Evolutionary conservation across 2,329 filamentous ascomycete species (phyloP).

Genomic region (Colletotrichum ledebouriae): DNA sequence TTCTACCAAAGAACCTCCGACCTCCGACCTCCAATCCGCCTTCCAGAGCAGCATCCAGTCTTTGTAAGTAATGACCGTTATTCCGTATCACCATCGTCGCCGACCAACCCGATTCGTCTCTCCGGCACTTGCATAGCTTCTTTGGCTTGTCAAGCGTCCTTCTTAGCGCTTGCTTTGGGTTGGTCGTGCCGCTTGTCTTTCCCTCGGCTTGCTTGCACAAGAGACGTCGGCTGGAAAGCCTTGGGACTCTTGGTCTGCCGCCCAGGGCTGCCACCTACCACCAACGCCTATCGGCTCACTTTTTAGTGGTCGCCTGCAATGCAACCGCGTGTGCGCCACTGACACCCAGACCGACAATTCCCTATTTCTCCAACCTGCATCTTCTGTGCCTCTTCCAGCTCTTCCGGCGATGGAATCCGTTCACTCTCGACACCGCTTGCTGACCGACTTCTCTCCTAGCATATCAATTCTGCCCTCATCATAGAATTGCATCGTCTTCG

Average conservation of each 20-base stretch:
- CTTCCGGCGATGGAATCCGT: conserved; percentile 18
- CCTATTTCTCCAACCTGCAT: conserved; percentile 31
- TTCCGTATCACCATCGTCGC: conserved; percentile 25
- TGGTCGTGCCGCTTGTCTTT: conserved; percentile 33
- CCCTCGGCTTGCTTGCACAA: conserved; percentile 4
- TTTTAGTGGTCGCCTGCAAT: conserved; percentile 34
- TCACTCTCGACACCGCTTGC: conserved; percentile 17
- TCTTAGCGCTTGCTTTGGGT: conserved; percentile 30
- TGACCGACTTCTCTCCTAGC: conserved; percentile 32
- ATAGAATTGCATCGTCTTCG: conserved; percentile 27
- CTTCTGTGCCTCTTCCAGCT: conserved; percentile 36
- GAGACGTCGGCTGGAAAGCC: too few relatives aligned
- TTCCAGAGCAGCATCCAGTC: neutral
- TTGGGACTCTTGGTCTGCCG: too few relatives aligned
- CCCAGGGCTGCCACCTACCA: neutral
- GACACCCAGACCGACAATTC: conserved; percentile 42
- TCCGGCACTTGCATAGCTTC: conserved; percentile 28
- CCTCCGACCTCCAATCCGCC: conserved; percentile 9
- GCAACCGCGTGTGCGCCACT: conserved; percentile 39
- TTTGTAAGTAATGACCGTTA: conserved; percentile 38
- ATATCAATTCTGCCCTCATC: conserved; percentile 20
- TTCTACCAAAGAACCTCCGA: neutral
- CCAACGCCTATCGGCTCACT: conserved; percentile 25
- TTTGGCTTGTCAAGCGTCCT: conserved; percentile 31
- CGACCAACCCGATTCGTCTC: conserved; percentile 33